These are phyloP conservation scores for Phytophthora sojae DNA, from an alignment of 352 stramenopile genomes.

Conservation along the genomic window DNA sequence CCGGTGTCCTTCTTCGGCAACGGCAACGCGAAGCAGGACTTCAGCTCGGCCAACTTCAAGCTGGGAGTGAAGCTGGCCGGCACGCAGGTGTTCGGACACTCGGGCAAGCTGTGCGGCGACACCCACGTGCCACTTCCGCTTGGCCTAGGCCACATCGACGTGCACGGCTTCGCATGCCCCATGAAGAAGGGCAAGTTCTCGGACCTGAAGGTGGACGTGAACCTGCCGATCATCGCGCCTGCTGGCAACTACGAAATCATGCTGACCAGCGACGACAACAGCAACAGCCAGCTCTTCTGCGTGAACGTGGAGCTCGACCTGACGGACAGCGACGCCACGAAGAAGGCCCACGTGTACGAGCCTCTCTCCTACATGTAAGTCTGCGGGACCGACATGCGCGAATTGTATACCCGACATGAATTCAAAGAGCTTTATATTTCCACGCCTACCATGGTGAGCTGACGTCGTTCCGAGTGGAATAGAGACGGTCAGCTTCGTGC, in stretches of 20 bases:
- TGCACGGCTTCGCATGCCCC: slow-evolving; percentile 83
- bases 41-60: slow-evolving; percentile 71
- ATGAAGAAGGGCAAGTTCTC: slow-evolving; percentile 70
- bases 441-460: not conserved
- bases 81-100: slow-evolving; percentile 76
- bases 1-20: slow-evolving; percentile 77
- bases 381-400: slow-evolving; percentile 6
- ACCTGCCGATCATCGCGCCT: slow-evolving; percentile 81
- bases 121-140: slow-evolving; percentile 83
- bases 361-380: slow-evolving; percentile 72
- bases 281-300: slow-evolving; percentile 68
- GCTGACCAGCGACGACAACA: slow-evolving; percentile 64
- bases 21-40: slow-evolving; percentile 73
- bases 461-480: not conserved
- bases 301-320: slow-evolving; percentile 83
- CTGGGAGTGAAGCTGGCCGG: slow-evolving; percentile 78
- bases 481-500: not conserved
- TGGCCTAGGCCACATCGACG: slow-evolving; percentile 85
- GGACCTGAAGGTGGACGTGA: slow-evolving; percentile 82
- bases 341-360: slow-evolving; percentile 78
- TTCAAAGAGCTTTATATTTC: slow-evolving; percentile 33
- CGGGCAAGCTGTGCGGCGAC: slow-evolving; percentile 77
- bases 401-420: slow-evolving; percentile 29
- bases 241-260: slow-evolving; percentile 85
- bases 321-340: slow-evolving; percentile 32